Conservation (phyloP, 495 filamentous ascomycete genomes). For the Penicillium tannophilum region DNA sequence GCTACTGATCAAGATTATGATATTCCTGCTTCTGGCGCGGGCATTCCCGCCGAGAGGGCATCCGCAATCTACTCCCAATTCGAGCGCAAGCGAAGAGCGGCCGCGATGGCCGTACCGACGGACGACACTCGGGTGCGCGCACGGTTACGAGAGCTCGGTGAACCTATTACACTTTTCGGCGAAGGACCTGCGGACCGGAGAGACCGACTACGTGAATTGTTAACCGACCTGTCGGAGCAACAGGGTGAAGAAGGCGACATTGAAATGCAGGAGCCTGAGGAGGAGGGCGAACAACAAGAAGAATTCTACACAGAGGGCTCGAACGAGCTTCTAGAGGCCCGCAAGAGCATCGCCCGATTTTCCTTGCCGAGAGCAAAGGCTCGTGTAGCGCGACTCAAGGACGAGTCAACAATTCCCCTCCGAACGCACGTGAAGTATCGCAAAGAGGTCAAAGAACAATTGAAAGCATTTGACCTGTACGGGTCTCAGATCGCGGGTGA, state of each 20-base stretch:
- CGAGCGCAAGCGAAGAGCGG: slow-evolving; percentile 82
- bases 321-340: slow-evolving; percentile 71
- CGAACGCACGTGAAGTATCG: slow-evolving; percentile 89
- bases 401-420: slow-evolving; percentile 78
- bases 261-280: slow-evolving; percentile 56
- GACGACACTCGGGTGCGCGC: slow-evolving; percentile 86
- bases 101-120: slow-evolving; percentile 91
- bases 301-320: slow-evolving; percentile 92
- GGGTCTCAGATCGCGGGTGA: slow-evolving; percentile 92
- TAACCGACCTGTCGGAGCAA: slow-evolving; percentile 70
- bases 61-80: slow-evolving; percentile 90
- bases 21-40: slow-evolving; percentile 68
- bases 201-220: slow-evolving; percentile 81
- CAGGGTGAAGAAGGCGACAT: slow-evolving; percentile 65
- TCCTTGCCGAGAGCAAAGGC: slow-evolving; percentile 81
- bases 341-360: slow-evolving; percentile 80
- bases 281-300: slow-evolving; percentile 78
- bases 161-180: slow-evolving; percentile 94
- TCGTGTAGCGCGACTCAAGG: slow-evolving; percentile 72
- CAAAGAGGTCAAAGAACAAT: slow-evolving; percentile 80
- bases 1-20: slow-evolving; percentile 86
- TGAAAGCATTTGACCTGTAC: slow-evolving; percentile 82
- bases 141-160: slow-evolving; percentile 77
- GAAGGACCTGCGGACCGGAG: slow-evolving; percentile 85
- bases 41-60: slow-evolving; percentile 83